A percentile compares a stretch with the other conserved stretches of the same genome.
These are phyloP conservation scores for Osmanthus fragrans DNA, from an alignment of 257 asterid species.

Conservation along the genomic window DNA sequence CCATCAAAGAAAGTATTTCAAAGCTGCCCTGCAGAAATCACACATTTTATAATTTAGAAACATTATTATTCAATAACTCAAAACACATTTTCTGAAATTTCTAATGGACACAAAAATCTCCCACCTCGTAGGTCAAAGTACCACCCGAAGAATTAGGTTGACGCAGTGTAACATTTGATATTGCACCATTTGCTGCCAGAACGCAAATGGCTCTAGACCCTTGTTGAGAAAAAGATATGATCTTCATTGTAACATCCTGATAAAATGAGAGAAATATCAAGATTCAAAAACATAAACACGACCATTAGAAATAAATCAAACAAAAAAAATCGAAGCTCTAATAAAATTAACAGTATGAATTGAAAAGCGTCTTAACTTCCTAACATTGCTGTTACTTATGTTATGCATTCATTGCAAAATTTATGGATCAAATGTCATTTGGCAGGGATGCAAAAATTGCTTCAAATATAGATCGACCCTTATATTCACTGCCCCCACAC, in stretches of 20 bases:
- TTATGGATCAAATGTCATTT: not conserved
- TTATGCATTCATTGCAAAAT: not conserved
- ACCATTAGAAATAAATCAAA: not conserved
- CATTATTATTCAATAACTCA: not conserved
- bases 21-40: slow-evolving; percentile 66
- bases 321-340: not conserved
- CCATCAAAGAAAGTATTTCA: slow-evolving; percentile 80
- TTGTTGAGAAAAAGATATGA: slow-evolving; percentile 88
- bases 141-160: slow-evolving; percentile 93
- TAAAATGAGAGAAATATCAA: not conserved
- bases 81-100: not conserved
- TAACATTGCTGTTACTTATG: not conserved
- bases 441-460: not conserved
- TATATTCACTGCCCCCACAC: not conserved
- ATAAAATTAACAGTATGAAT: not conserved
- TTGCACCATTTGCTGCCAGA: slow-evolving; percentile 80
- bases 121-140: slow-evolving; percentile 86
- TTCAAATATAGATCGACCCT: not conserved
- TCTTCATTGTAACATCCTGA: slow-evolving; percentile 87
- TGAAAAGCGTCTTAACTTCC: not conserved
- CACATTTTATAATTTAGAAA: slow-evolving; percentile 15
- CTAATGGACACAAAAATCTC: not conserved
- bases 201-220: slow-evolving; percentile 83
- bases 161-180: slow-evolving; percentile 85
- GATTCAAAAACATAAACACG: slow-evolving; percentile 10